A percentile compares a stretch with the other conserved stretches of the same genome.
phyloP scores from a whole-genome alignment of 1,284 basidiomycete genomes.

The Coriolopsis trogii region DNA sequence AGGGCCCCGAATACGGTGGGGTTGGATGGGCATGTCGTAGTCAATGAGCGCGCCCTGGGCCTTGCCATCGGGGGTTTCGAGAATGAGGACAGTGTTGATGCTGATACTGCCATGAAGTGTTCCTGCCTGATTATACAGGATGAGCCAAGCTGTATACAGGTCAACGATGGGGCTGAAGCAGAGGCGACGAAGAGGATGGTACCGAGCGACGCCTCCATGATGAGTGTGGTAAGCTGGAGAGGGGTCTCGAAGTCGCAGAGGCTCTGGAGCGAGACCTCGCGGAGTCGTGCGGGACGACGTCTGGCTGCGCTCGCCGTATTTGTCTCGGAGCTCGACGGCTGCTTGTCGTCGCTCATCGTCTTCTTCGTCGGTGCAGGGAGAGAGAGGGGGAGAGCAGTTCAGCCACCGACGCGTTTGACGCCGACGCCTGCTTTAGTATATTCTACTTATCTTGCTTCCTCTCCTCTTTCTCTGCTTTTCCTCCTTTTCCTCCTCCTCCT shows the following conservation, averaged over 20 bases:
- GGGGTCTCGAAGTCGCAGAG: neutral
- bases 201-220: conserved; percentile 5
- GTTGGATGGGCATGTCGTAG: conserved; percentile 1
- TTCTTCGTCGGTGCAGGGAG: too few relatives aligned
- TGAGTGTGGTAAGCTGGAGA: neutral
- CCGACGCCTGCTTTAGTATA: too few relatives aligned
- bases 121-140: neutral
- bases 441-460: too few relatives aligned
- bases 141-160: neutral
- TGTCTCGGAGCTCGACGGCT: too few relatives aligned
- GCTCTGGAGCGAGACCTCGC: neutral
- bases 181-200: neutral
- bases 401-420: too few relatives aligned
- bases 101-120: conserved; percentile 11
- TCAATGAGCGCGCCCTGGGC: neutral
- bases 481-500: neutral
- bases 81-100: conserved; percentile 8
- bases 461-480: too few relatives aligned
- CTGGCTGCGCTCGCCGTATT: neutral
- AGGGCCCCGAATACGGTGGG: neutral
- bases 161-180: neutral
- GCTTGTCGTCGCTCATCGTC: too few relatives aligned
- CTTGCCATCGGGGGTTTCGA: neutral
- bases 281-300: neutral
- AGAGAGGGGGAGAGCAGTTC: too few relatives aligned